Evolutionary conservation across 257 asterid genomes (phyloP), one percentile per base, ranked within the genome.

Genomic region (Solanum chiquidenum): DNA sequence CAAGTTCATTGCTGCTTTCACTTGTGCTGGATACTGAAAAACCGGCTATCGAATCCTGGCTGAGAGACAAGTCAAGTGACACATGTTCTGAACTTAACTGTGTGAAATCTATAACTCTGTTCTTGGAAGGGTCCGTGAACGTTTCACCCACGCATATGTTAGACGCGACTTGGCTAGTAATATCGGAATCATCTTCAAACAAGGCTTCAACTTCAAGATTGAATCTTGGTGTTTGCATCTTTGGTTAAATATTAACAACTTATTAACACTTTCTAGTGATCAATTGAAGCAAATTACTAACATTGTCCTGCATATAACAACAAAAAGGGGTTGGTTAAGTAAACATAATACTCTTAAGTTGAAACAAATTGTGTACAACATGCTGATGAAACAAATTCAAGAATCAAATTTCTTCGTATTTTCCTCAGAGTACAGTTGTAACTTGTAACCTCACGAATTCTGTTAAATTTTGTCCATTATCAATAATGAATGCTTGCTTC

Each of bases 21-120:
- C 92, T 92, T n/a, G 96, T 89, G 92, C 92, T 92, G 60, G 95
- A 91, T 27, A 88, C 23, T 12, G 91, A 86, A 86, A 92, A 84
- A 3, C 83, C 33, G 37, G 86, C 92, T 33, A 87, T 60, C 10
- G 89, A 89, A 20, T 86, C 88, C 77, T 88, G 87, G 84, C 74
- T 37, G 10, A 93, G 94, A 7, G 94, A 90, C 76, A 94, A 89
- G 89, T 87, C 91, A 80, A 93, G 94, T 42, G 92, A 88, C 85
- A 89, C 72, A 55, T 92, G 88, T 49, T 89, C 86, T 42, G 90
- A 73, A 89, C 69, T 86, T 44, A 86, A 40, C 52, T 62, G 91
- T 83, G 89, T 71, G 40, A 33, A 85, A 88, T 90, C 90, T 14
- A 88, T 40, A 69, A 49, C 34, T 3, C 89, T 80, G 27, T 72